These are phyloP conservation scores for Westerdykella aurantiaca DNA, from an alignment of 2,329 filamentous ascomycete species.

Conservation along the genomic window DNA sequence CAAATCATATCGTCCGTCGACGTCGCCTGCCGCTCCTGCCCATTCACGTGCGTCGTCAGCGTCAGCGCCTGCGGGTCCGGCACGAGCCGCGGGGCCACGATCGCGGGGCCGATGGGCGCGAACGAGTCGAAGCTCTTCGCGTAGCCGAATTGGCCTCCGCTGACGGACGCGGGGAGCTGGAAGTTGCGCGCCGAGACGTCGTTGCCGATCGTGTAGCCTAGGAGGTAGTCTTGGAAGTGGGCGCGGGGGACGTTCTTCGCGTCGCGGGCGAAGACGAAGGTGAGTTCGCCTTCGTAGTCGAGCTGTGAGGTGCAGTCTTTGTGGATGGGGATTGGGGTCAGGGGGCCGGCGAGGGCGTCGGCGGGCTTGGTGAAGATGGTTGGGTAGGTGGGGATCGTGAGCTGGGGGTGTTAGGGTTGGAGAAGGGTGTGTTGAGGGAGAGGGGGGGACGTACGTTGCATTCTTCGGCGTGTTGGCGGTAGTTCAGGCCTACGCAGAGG, in stretches of 20 bases:
- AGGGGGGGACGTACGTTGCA: constrained; percentile 2
- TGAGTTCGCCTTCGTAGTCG: constrained; percentile 38
- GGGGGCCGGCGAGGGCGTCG: constrained; percentile 31
- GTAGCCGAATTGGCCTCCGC: constrained; percentile 37
- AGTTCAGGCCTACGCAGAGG: constrained; percentile 10
- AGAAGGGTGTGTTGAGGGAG: not conserved
- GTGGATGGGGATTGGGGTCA: constrained; percentile 27
- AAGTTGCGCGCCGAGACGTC: constrained; percentile 56
- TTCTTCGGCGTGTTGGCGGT: constrained; percentile 6
- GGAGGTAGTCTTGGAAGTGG: constrained; percentile 54
- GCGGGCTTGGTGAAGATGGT: constrained; percentile 35
- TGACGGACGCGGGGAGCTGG: constrained; percentile 38
- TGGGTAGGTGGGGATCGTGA: constrained; percentile 19
- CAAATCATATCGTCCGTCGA: constrained; percentile 47
- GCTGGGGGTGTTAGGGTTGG: constrained; percentile 3
- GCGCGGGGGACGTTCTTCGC: constrained; percentile 42
- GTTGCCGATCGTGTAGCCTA: constrained; percentile 60
- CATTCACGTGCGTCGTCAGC: constrained; percentile 42
- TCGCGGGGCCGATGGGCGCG: constrained; percentile 41
- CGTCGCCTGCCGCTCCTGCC: constrained; percentile 40
- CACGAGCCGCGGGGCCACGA: constrained; percentile 31
- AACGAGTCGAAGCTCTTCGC: constrained; percentile 44
- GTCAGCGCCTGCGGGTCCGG: constrained; percentile 29
- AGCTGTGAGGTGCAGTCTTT: constrained; percentile 25
- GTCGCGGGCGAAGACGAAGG: constrained; percentile 28